Base-by-base conservation (phyloP, 768 basidiomycete genomes). In the Lyophyllum atratum region DNA sequence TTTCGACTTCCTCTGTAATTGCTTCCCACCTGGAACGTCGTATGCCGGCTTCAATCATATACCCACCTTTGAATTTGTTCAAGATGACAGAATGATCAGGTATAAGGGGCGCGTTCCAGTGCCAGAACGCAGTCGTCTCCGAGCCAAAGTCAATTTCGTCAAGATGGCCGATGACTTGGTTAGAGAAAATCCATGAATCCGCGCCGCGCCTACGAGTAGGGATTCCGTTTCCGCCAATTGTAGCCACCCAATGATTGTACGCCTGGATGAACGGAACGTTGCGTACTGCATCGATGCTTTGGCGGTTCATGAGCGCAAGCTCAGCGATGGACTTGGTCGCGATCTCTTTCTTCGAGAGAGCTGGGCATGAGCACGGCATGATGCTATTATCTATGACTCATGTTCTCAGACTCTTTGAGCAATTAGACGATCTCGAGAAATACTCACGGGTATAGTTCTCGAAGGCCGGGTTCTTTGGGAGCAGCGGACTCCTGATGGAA, bases 61-160 rank as follows among this genome's bases (percentile, higher is more conserved):
- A 57, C 17, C 50, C 50, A n/a, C 44, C 56, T 17, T 51, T 56
- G 29, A 56, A 56, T 46, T 37, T 56, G 44, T 52, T 57, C 17
- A 57, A 40, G n/a, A 47, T 19, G 29, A 51, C n/a, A 2, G 45
- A 46, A 24, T 52, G 50, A 17, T 57, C 49, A 12, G 51, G 50
- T 1, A 52, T 52, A 11, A 57, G 10, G 1, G 55, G 55, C 33
- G 42, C 39, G 26, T 50, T 56, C 55, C 49, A 56, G 9, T 51
- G 49, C 55, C 50, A 52, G 39, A 51, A 52, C 49, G 45, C 51
- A 9, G n/a, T 19, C 50, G 34, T 51, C 19, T 57, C 56, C 8
- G 45, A 47, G 8, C 56, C 56, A n/a, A 57, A 57, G 29, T 52
- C 50, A n/a, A 52, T 52, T 5, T 42, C 19, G 22, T 48, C 46